Evolutionary conservation across 1,284 basidiomycete genomes (phyloP), one percentile per base, ranked within the genome.

Genomic region (Caloboletus firmus): DNA sequence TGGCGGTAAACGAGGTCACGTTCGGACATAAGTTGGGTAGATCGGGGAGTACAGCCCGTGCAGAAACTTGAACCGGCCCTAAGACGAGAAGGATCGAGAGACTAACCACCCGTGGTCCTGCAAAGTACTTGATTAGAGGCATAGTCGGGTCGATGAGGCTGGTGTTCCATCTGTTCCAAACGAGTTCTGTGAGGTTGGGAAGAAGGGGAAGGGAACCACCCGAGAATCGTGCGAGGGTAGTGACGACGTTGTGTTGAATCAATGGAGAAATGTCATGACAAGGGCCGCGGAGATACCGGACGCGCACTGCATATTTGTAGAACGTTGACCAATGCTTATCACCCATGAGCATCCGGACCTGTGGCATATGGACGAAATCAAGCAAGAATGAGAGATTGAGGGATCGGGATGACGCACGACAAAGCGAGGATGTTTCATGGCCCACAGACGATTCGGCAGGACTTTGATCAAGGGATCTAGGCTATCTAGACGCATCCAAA

Each of bases 401-500:
- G n/a, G n/a, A 24, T 18, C 4, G 9, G n/a, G 20, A 2, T 46
- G 26, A 57, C 58, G 43, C 20, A 62, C 60, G 31, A 53, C 40
- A 22, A 39, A 26, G 30, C 35, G 40, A 5, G 37, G 24, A 24
- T 28, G 54, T 32, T 39, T 39, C 39, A 48, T 56, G 15, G 44
- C 57, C 55, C 52, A 57, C 2, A 57, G 34, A 4, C 44, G 42
- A 28, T 31, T 37, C 22, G 59, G 60, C 6, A 61, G 46, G 37
- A 61, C 52, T 13, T 37, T 37, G 47, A 62, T 47, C 37, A 62
- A 39, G 17, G 61, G 59, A 40, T 58, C 50, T 17, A 62, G 32
- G 11, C 61, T 54, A 18, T 65, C 52, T 22, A 65, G 37, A 35
- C 59, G 53, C 35, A 37, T 18, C 63, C 63, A 65, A 3, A 63